phyloP scores from a whole-genome alignment of 805 yeast species.

The Kuraishia piskuri region DNA sequence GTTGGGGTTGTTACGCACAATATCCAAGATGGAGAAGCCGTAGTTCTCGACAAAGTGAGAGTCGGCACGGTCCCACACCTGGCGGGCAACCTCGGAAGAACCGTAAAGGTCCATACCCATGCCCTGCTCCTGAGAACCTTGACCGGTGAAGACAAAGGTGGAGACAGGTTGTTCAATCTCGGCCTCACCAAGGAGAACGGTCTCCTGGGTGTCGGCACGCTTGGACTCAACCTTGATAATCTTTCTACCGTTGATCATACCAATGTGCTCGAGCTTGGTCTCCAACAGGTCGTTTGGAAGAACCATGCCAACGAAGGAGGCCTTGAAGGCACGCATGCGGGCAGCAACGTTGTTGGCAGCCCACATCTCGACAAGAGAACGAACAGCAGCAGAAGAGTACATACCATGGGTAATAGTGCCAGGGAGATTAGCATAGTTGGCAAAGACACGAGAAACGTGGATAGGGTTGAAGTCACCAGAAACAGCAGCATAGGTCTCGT shows the following conservation, averaged over 20 bases:
- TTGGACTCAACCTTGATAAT: slow-evolving; percentile 85
- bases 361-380: slow-evolving; percentile 94
- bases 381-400: slow-evolving; percentile 94
- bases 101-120: slow-evolving; percentile 99
- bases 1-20: slow-evolving; percentile 92
- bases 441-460: slow-evolving; percentile 92
- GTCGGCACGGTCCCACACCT: slow-evolving; percentile 98
- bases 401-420: slow-evolving; percentile 99
- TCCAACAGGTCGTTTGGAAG: slow-evolving; percentile 87
- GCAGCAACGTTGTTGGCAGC: slow-evolving; percentile 96
- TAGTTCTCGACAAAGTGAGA: slow-evolving; percentile 84
- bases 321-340: slow-evolving; percentile 90
- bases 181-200: slow-evolving; percentile 89
- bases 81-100: slow-evolving; percentile 82
- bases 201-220: slow-evolving; percentile 69
- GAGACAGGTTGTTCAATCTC: slow-evolving; percentile 98
- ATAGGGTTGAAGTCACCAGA: slow-evolving; percentile 99
- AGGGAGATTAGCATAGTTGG: slow-evolving; percentile 86
- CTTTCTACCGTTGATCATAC: slow-evolving; percentile 99
- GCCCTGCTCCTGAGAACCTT: slow-evolving; percentile 99
- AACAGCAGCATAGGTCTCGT: slow-evolving; percentile 93
- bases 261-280: slow-evolving; percentile 87
- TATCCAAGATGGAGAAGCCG: slow-evolving; percentile 94
- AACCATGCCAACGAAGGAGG: slow-evolving; percentile 93
- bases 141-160: slow-evolving; percentile 97